Conservation (phyloP, 805 yeast species). For the Starmera dryadoides region DNA sequence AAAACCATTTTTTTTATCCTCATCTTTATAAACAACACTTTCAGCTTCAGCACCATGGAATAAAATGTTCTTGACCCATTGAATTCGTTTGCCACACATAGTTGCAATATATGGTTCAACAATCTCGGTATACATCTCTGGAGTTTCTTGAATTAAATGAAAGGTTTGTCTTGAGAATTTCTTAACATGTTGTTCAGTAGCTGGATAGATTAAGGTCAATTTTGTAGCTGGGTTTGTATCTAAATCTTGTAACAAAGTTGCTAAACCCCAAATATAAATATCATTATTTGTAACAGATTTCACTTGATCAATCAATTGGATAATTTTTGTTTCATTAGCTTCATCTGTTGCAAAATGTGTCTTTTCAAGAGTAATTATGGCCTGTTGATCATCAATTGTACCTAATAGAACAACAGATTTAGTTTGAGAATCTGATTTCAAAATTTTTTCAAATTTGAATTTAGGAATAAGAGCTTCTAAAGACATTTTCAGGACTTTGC, state of each 20-base stretch:
- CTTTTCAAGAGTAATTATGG: slow-evolving; percentile 70
- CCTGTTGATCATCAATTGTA: slow-evolving; percentile 46
- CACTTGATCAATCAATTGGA: slow-evolving; percentile 21
- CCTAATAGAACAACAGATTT: slow-evolving; percentile 71
- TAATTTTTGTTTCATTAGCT: slow-evolving; percentile 6
- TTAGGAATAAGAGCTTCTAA: slow-evolving; percentile 3
- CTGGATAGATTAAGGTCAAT: slow-evolving; percentile 78
- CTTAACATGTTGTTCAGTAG: slow-evolving; percentile 74
- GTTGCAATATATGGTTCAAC: slow-evolving; percentile 74
- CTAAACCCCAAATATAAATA: slow-evolving; percentile 77
- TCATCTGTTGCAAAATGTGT: slow-evolving; percentile 46
- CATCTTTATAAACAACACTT: slow-evolving; percentile 60
- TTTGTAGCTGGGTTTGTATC: slow-evolving; percentile 52
- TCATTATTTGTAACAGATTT: slow-evolving; percentile 60
- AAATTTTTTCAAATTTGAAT: slow-evolving; percentile 40
- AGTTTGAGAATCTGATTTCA: slow-evolving; percentile 56
- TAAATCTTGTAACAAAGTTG: slow-evolving; percentile 40
- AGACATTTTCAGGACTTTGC: background rate
- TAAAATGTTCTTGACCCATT: slow-evolving; percentile 87
- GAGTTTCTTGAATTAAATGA: slow-evolving; percentile 73
- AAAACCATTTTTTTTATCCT: slow-evolving; percentile 41
- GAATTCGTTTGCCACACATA: slow-evolving; percentile 68
- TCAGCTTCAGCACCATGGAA: slow-evolving; percentile 81
- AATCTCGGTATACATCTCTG: slow-evolving; percentile 52
- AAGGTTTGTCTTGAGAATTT: slow-evolving; percentile 60